Evolutionary conservation across 2,329 filamentous ascomycete species (phyloP).

Genomic region (Clarireedia homoeocarpa): DNA sequence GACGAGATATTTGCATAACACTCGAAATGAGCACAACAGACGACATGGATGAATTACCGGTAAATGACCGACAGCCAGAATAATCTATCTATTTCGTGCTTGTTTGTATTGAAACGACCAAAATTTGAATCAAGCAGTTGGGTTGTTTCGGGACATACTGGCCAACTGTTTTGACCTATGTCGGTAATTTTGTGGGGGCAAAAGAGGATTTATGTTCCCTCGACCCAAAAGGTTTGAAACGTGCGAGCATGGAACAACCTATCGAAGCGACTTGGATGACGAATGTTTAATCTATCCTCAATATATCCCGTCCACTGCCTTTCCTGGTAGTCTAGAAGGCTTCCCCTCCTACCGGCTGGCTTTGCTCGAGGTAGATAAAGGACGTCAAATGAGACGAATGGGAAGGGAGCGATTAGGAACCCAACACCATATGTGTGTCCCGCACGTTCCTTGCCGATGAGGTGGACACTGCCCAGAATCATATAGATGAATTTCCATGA

Average conservation of each 20-base stretch:
- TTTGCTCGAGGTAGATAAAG: background rate
- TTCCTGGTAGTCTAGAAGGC: background rate
- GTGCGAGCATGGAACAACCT: background rate
- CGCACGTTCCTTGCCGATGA: background rate
- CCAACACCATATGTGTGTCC: background rate
- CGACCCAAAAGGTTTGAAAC: background rate
- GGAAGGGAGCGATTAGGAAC: slow-evolving; percentile 1
- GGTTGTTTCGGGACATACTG: background rate
- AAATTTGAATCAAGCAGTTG: background rate
- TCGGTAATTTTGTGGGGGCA: background rate
- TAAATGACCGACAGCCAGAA: no score
- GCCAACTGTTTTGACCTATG: background rate
- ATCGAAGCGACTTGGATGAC: background rate
- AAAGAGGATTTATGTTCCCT: background rate
- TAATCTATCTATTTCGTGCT: no score
- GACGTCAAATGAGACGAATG: background rate
- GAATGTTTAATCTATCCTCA: background rate
- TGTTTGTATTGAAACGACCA: background rate
- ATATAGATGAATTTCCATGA: slow-evolving; percentile 1
- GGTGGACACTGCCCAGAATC: background rate
- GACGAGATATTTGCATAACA: no score
- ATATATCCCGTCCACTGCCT: background rate
- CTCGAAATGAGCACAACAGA: no score
- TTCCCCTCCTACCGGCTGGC: background rate
- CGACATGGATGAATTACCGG: no score